Evolutionary conservation across 768 basidiomycete species (phyloP), one percentile per base, ranked within the genome.

Genomic region (Gelatoporia subvermispora): DNA sequence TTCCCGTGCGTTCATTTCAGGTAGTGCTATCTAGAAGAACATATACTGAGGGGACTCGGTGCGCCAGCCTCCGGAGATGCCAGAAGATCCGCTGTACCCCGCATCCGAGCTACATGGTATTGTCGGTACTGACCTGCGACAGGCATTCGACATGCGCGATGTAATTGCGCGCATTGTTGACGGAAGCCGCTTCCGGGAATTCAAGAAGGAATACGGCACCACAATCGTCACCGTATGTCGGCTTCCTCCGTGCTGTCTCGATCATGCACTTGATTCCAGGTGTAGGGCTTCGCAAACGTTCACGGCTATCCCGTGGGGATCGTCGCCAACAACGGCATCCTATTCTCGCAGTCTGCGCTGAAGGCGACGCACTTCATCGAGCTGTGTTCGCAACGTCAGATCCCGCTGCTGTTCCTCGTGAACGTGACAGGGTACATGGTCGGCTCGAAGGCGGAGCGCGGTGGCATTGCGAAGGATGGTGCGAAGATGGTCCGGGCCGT

Each of bases 341-440:
- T 97, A 17, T 92, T 96, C 69, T 94, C 93, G 3, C 89, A 91
- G 2, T 93, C 92, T 0, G 94, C 93, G 1, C 68, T 93, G 47
- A 96, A 97, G 66, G 92, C 93, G 10, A 89, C 93, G 3, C 93
- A 97, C 58, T 97, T 97, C 65, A 94, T 97, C 52, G 79, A 95
- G 64, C 75, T 96, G 3, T 97, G 94, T 60, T 92, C 91, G 1
- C 93, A 97, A 63, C 78, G 94, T 8, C 77, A 77, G 52, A 91
- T 96, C 46, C 93, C 93, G 0, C 68, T 97, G 2, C 73, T 97
- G 17, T 97, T 96, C 75, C 77, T 97, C 36, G 93, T 95, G 39
- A 97, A 97, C 60, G 90, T 96, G n/a, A 91, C 91, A 2, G 91
- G 89, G 74, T 97, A 96, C 60, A 97, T 96, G 93, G 93, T 97